Evolutionary conservation across 805 yeast species (phyloP), one percentile per base, ranked within the genome.

Genomic region (Candida ovalis): DNA sequence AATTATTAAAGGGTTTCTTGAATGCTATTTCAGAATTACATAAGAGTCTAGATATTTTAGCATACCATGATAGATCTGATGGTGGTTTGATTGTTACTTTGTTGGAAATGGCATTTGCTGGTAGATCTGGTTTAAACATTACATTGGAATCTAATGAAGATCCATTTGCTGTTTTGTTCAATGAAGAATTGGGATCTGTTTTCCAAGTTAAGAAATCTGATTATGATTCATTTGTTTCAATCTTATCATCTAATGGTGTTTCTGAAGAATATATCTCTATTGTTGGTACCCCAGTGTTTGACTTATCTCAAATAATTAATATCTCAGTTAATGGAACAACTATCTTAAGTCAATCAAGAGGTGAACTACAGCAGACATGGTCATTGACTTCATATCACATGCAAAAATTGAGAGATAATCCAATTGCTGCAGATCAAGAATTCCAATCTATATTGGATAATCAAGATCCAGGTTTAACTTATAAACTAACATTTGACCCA

Each of bases 81-180:
- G 99, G 99, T 77, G 99, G 99, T 64, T 74, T 92, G 62, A 72
- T 91, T 49, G 83, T 86, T 40, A 84, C 98, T 9, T 73, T 88
- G 41, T 71, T 86, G 40, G 99, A 94, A 73, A 94, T 94, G 98
- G 96, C 97, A 0, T 94, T 94, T 71, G 96, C 98, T 40, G 91
- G 92, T 28, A 83, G 97, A 72, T 79, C 82, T 45, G 99, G 99
- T 54, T 64, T 91, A 49, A 77, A 82, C 45, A 70, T 91, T 46
- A 65, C 70, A 33, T 51, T 84, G 35, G 73, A 72, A 23, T n/a
- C 40, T 2, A 50, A 50, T 36, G 58, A 50, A 19, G 78, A 75
- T 51, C 68, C 73, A 12, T 72, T 82, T 46, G 69, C 84, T 13
- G 73, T 76, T 30, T 72, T 91, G 60, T 94, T 94, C 76, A 86